Evolutionary conservation across 306 rosid genomes (phyloP).

Genomic region (Medicago ruthenica): DNA sequence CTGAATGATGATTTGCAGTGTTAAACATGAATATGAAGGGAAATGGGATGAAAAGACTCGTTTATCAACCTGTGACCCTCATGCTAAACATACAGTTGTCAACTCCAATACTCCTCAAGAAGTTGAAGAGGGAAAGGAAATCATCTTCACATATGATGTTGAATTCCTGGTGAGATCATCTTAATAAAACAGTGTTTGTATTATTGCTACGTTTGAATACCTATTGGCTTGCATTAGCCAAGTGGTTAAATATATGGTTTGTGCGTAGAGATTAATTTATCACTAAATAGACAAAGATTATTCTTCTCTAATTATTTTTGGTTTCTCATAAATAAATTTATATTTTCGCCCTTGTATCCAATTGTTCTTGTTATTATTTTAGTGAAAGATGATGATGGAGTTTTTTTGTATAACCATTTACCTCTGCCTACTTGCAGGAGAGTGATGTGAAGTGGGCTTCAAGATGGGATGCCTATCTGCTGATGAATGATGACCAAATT

Average conservation of each 20-base stretch:
- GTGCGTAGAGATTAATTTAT: constrained; percentile 11
- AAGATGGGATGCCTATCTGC: constrained; percentile 97
- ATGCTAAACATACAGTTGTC: constrained; percentile 77
- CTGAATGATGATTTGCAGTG: constrained; percentile 60
- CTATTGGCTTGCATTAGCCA: background rate
- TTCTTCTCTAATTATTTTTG: background rate
- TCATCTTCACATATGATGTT: constrained; percentile 89
- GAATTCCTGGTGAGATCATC: constrained; percentile 78
- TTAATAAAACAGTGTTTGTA: constrained; percentile 5
- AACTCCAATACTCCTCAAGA: constrained; percentile 94
- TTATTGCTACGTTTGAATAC: constrained; percentile 5
- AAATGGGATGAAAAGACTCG: constrained; percentile 80
- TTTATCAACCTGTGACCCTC: constrained; percentile 92
- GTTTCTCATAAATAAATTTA: background rate
- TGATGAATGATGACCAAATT: constrained; percentile 94
- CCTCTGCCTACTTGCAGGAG: constrained; percentile 57
- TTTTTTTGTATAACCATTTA: constrained; percentile 37
- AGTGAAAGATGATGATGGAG: constrained; percentile 13
- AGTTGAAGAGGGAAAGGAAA: constrained; percentile 83
- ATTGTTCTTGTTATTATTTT: background rate
- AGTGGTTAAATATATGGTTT: constrained; percentile 11
- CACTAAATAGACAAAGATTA: background rate
- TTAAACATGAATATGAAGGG: constrained; percentile 91
- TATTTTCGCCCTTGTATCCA: background rate
- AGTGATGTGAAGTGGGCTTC: constrained; percentile 99